These are phyloP conservation scores for Fistulinella cinereoalba DNA, from an alignment of 1,284 basidiomycete genomes.

Conservation along the genomic window DNA sequence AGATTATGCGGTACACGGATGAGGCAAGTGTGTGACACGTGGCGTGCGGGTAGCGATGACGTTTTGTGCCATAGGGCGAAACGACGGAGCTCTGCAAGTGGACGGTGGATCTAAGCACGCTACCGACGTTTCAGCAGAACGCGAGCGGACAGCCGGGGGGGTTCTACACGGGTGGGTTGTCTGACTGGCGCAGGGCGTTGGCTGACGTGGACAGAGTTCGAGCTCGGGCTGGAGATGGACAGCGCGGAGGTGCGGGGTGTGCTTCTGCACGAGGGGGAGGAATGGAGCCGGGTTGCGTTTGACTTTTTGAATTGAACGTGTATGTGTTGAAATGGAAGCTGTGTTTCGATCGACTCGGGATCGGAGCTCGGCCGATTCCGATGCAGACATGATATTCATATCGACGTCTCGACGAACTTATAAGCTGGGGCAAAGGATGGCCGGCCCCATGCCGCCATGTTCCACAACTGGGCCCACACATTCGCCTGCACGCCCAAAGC, in stretches of 20 bases:
- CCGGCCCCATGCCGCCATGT: too few relatives aligned
- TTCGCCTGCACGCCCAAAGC: constrained; percentile 62
- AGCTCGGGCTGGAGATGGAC: constrained; percentile 76
- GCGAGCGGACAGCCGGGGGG: constrained; percentile 52
- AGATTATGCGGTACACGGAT: constrained; percentile 76
- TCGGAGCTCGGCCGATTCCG: not conserved
- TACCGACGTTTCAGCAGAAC: constrained; percentile 74
- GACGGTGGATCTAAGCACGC: constrained; percentile 74
- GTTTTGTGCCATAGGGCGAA: constrained; percentile 47
- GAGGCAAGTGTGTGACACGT: constrained; percentile 43
- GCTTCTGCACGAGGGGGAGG: constrained; percentile 64
- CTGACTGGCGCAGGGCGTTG: not conserved
- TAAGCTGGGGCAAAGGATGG: too few relatives aligned
- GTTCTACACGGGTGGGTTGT: constrained; percentile 68
- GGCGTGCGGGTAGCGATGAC: constrained; percentile 15
- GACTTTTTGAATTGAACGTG: constrained; percentile 47
- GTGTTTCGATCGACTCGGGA: not conserved
- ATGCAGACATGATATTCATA: too few relatives aligned
- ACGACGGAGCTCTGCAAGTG: constrained; percentile 77
- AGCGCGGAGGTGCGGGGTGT: constrained; percentile 80
- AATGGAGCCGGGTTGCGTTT: constrained; percentile 70
- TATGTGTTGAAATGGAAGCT: not conserved
- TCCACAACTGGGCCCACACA: constrained; percentile 74
- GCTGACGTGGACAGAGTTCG: constrained; percentile 55
- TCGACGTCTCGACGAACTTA: not conserved